Base-by-base conservation (phyloP, 106 monocot species). In the Cymbidium sinense region DNA sequence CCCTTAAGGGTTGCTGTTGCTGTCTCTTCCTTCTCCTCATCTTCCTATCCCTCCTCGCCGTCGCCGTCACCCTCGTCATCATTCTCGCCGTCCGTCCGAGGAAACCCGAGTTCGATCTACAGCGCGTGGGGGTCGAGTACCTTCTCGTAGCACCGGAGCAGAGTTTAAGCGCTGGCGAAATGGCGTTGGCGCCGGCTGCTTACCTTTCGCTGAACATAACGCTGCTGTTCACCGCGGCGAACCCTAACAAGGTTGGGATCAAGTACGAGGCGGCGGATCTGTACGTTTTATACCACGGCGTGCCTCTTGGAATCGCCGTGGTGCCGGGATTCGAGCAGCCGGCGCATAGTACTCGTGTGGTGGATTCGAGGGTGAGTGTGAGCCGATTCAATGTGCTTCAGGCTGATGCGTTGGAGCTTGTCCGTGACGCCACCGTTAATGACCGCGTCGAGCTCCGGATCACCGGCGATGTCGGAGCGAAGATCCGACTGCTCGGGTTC, bases 1-100 rank as follows among this genome's bases (percentile, higher is more conserved):
- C 95, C 31, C 58, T 95, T 47, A 91, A 89, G 74, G 84, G 86
- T 77, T 95, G 95, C 90, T 92, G 92, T 84, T 95, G 90, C 88
- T 95, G 92, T 82, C 83, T 95, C 83, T 87, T 95, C 88, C 92
- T 95, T 70, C 85, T 95, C 70, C 85, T 95, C 71, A 86, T 69
- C n/a, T 85, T 95, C 90, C 88, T 95, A 64, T 86, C 86, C 70
- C 88, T 91, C 76, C 85, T 91, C 64, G 82, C 82, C 54, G 70
- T 90, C 73, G 95, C 89, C 72, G 76, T 79, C 30, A 74, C 71
- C 51, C 92, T 95, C 76, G 76, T 88, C 78, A 73, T 95, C 76
- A 83, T 86, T 65, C 92, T 95, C 70, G 90, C 69, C 64, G 84
- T 93, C 65, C 81, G 82, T 47, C 89, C 93, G 20, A 84, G 84